Evolutionary conservation across 441 rosid genomes (phyloP).

Genomic region (Codiaeum variegatum): DNA sequence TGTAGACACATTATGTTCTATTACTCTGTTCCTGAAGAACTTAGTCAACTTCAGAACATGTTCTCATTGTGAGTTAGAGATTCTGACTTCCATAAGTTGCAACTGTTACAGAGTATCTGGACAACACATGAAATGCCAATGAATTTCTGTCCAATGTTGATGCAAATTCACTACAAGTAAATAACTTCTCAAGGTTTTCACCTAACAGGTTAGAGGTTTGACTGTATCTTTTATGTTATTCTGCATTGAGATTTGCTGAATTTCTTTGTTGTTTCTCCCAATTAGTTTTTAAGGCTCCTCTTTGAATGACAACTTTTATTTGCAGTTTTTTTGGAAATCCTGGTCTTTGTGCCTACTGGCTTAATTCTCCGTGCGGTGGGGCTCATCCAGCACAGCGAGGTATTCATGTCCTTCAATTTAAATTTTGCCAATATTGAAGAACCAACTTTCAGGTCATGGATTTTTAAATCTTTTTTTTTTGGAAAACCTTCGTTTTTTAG

Average conservation of each 20-base stretch:
- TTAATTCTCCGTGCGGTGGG: slow-evolving; percentile 50
- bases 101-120: background rate
- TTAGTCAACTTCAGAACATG: slow-evolving; percentile 73
- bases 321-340: slow-evolving; percentile 79
- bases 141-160: background rate
- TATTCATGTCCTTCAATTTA: slow-evolving; percentile 26
- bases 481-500: too few species aligned
- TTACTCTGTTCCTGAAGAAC: slow-evolving; percentile 90
- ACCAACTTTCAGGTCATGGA: too few species aligned
- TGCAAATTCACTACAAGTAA: slow-evolving; percentile 47
- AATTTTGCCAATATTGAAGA: too few species aligned
- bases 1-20: slow-evolving; percentile 87
- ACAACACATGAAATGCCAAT: background rate
- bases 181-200: slow-evolving; percentile 74
- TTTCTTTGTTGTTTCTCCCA: background rate
- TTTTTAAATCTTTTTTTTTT: too few species aligned
- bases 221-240: background rate
- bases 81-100: background rate
- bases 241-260: background rate
- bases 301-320: slow-evolving; percentile 5
- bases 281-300: background rate
- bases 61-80: slow-evolving; percentile 56
- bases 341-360: slow-evolving; percentile 75
- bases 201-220: slow-evolving; percentile 54
- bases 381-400: slow-evolving; percentile 68